Evolutionary conservation across 345 rosid species (phyloP).

Genomic region (Excoecaria cochinchinensis): DNA sequence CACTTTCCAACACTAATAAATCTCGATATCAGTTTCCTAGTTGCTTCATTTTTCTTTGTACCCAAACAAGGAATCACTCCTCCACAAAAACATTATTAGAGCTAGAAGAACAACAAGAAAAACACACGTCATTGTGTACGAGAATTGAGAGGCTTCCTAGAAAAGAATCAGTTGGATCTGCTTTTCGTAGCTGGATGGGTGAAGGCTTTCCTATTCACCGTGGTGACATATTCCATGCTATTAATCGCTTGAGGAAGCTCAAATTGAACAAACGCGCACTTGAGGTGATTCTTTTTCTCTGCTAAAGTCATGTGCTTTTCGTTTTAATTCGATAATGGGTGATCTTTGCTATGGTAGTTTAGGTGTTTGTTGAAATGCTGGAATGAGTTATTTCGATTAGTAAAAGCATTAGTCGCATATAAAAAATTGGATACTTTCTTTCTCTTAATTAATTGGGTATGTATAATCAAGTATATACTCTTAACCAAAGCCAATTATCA

Average conservation of each 20-base stretch:
- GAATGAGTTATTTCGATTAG: neutral
- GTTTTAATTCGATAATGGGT: neutral
- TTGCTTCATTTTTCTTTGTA: slow-evolving; percentile 34
- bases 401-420: too few relatives aligned
- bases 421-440: neutral
- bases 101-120: slow-evolving; percentile 22
- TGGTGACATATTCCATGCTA: slow-evolving; percentile 71
- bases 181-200: slow-evolving; percentile 87
- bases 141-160: slow-evolving; percentile 71
- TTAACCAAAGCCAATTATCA: neutral
- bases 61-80: slow-evolving; percentile 19
- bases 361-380: slow-evolving; percentile 10
- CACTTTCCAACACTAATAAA: slow-evolving; percentile 23
- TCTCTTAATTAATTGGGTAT: neutral
- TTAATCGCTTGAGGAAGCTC: slow-evolving; percentile 75
- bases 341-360: neutral
- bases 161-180: slow-evolving; percentile 61
- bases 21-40: slow-evolving; percentile 10
- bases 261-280: slow-evolving; percentile 71
- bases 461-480: neutral
- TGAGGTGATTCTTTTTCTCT: slow-evolving; percentile 39
- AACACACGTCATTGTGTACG: slow-evolving; percentile 54
- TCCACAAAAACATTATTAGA: slow-evolving; percentile 15
- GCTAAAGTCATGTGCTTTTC: neutral
- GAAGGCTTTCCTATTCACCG: slow-evolving; percentile 77